A percentile compares a stretch with the other conserved stretches of the same genome.
Evolutionary conservation across 2,329 filamentous ascomycete species (phyloP).

Genomic region (Neonectria hederae): DNA sequence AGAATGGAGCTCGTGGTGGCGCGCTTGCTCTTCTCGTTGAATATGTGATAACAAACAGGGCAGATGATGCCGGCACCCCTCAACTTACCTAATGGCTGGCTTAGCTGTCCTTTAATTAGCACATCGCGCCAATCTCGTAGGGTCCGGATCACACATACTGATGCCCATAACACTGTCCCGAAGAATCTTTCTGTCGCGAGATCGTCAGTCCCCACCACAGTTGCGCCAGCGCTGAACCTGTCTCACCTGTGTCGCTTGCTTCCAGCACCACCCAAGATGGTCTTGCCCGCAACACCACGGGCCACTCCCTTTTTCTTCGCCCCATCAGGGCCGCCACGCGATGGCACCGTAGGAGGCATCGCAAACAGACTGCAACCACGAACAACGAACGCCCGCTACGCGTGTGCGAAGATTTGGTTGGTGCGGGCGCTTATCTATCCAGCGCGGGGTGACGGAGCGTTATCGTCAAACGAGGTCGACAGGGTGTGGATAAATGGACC

Average conservation of each 20-base stretch:
- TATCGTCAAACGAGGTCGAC: background rate
- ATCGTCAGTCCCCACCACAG: conserved; percentile 9
- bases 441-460: conserved; percentile 2
- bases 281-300: conserved; percentile 25
- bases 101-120: conserved; percentile 54
- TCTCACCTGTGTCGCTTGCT: conserved; percentile 40
- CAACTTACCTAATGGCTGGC: conserved; percentile 60
- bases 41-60: background rate
- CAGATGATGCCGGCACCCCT: background rate
- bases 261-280: conserved; percentile 34
- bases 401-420: background rate
- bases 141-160: conserved; percentile 50
- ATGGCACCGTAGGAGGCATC: conserved; percentile 39
- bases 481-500: background rate
- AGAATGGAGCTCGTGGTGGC: background rate
- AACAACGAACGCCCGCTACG: background rate
- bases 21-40: background rate
- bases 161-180: conserved; percentile 60
- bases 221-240: background rate
- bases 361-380: background rate
- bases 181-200: conserved; percentile 54
- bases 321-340: conserved; percentile 44
- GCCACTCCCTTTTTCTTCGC: conserved; percentile 24
- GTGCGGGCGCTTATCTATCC: conserved; percentile 12
- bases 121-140: background rate